A percentile compares a stretch with the other conserved stretches of the same genome.
These are phyloP conservation scores for Acidiella bohemica DNA, from an alignment of 495 filamentous ascomycete genomes.

Conservation along the genomic window DNA sequence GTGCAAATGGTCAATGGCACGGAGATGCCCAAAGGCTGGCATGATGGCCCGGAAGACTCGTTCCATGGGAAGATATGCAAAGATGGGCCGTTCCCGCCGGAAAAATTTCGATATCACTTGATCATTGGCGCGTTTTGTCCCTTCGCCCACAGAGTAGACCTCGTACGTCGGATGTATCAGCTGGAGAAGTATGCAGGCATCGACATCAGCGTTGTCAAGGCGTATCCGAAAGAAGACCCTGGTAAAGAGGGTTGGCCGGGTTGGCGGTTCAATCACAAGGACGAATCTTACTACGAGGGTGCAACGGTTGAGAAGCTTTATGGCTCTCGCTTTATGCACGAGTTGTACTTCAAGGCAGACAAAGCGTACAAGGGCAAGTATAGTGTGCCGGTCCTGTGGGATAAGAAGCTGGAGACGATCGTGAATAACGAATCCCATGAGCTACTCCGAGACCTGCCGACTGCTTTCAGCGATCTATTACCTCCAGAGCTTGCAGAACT, in stretches of 20 bases:
- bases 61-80: constrained; percentile 31
- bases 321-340: constrained; percentile 35
- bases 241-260: constrained; percentile 34
- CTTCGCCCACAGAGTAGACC: constrained; percentile 37
- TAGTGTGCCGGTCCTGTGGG: constrained; percentile 45
- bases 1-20: constrained; percentile 1
- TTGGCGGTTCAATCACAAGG: constrained; percentile 36
- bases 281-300: constrained; percentile 32
- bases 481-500: constrained; percentile 21
- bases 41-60: constrained; percentile 10
- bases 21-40: constrained; percentile 9
- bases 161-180: constrained; percentile 27
- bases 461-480: constrained; percentile 35
- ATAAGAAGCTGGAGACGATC: constrained; percentile 34
- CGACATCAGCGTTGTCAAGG: constrained; percentile 25
- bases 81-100: constrained; percentile 25
- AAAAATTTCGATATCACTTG: constrained; percentile 28
- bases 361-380: constrained; percentile 40
- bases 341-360: constrained; percentile 42
- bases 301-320: constrained; percentile 41
- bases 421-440: constrained; percentile 44
- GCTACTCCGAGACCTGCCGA: constrained; percentile 38
- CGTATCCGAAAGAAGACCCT: constrained; percentile 31
- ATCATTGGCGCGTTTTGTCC: constrained; percentile 41
- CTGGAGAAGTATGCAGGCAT: constrained; percentile 25